Percentiles rank a stretch among this genome's conserved stretches.
Evolutionary conservation across 2,329 filamentous ascomycete genomes (phyloP).

Genomic region (Ophiostoma sp.): DNA sequence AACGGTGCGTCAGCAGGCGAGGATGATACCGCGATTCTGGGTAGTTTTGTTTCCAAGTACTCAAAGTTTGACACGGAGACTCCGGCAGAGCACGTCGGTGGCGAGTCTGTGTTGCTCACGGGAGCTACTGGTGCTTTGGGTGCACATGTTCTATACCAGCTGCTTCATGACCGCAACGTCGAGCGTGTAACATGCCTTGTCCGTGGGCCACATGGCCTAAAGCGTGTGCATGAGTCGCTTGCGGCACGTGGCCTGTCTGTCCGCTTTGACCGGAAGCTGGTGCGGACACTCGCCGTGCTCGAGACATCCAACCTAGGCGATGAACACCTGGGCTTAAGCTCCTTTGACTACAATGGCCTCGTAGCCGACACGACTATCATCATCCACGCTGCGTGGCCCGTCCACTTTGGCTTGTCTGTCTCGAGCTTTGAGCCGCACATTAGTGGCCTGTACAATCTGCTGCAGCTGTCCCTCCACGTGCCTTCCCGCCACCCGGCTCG

Average conservation of each 20-base stretch:
- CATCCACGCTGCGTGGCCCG: conserved; percentile 47
- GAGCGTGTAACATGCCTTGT: conserved; percentile 35
- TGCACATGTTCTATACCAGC: conserved; percentile 37
- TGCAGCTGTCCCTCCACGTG: conserved; percentile 33
- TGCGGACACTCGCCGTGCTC: conserved; percentile 21
- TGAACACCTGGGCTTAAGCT: conserved; percentile 35
- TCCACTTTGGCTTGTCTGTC: conserved; percentile 47
- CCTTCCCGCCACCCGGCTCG: conserved; percentile 19
- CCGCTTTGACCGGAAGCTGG: neutral
- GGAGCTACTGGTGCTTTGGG: conserved; percentile 43
- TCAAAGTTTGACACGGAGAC: conserved; percentile 33
- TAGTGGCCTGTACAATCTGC: conserved; percentile 39
- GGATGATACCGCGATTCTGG: conserved; percentile 34
- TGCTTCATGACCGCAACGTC: conserved; percentile 36
- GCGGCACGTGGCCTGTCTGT: conserved; percentile 19
- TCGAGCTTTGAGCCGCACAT: conserved; percentile 44
- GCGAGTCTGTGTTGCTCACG: conserved; percentile 33
- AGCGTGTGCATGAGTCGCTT: conserved; percentile 24
- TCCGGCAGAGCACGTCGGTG: neutral
- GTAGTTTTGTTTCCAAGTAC: conserved; percentile 42
- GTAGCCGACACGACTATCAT: conserved; percentile 36
- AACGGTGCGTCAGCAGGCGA: neutral
- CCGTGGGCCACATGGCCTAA: conserved; percentile 21
- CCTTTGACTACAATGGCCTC: conserved; percentile 32
- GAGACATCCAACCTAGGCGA: conserved; percentile 23